phyloP scores from a whole-genome alignment of 257 asterid genomes.

The Eustoma russellianum region DNA sequence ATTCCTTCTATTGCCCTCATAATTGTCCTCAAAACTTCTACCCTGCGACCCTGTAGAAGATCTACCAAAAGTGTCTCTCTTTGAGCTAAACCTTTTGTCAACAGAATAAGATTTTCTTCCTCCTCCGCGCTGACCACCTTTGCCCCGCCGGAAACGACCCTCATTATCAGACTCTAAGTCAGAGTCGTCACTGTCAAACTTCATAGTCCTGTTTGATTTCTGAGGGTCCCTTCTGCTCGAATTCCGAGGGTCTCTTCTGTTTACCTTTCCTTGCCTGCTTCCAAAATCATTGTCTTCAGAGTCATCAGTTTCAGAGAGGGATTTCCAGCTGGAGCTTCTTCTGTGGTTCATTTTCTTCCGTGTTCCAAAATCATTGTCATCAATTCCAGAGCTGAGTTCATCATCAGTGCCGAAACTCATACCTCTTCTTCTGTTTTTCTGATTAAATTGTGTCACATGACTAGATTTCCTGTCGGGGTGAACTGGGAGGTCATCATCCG shows the following conservation, averaged over 20 bases:
- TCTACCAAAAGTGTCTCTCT: slow-evolving; percentile 18
- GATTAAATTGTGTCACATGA: slow-evolving; percentile 42
- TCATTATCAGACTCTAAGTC: not conserved
- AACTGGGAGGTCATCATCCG: slow-evolving; percentile 78
- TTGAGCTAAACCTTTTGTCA: slow-evolving; percentile 8
- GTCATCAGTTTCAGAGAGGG: slow-evolving; percentile 23
- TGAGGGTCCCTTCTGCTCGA: no score
- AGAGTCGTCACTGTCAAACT: not conserved
- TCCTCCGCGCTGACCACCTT: slow-evolving; percentile 23
- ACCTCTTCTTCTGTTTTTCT: slow-evolving; percentile 30
- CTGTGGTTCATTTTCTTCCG: slow-evolving; percentile 26
- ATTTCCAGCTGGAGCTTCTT: slow-evolving; percentile 22
- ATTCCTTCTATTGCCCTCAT: slow-evolving; percentile 16
- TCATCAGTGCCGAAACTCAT: slow-evolving; percentile 48
- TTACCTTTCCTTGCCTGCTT: no score
- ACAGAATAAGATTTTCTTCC: slow-evolving; percentile 19
- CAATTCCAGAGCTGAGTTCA: slow-evolving; percentile 40
- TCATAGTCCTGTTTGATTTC: no score
- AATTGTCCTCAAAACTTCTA: slow-evolving; percentile 25
- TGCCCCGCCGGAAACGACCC: not conserved
- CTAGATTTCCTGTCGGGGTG: slow-evolving; percentile 69
- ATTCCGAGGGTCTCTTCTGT: no score
- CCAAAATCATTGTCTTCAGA: slow-evolving; percentile 11
- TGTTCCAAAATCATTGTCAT: slow-evolving; percentile 31
- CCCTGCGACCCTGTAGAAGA: slow-evolving; percentile 30